Conservation (phyloP, 2,329 filamentous ascomycete genomes). For the Phyllosticta citribraziliensis region DNA sequence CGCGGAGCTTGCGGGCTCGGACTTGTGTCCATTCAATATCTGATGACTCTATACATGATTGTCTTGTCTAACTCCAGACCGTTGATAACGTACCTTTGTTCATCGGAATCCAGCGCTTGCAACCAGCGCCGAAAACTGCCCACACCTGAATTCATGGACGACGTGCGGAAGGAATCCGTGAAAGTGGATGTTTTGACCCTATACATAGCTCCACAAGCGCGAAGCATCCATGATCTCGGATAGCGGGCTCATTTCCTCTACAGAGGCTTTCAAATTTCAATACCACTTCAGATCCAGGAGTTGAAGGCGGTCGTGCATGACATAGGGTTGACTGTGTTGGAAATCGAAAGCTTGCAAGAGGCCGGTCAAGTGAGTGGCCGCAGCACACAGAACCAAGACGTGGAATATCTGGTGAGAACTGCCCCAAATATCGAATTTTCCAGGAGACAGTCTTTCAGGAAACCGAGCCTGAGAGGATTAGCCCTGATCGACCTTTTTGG, state of each 20-base stretch:
- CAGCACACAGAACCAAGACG: constrained; percentile 74
- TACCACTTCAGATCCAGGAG: neutral
- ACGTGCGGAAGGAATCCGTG: neutral
- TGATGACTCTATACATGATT: neutral
- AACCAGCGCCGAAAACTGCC: neutral
- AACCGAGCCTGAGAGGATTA: constrained; percentile 51
- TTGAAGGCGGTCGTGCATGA: neutral
- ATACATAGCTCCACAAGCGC: neutral
- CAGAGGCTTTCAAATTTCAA: neutral
- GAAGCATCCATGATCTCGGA: neutral
- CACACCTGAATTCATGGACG: neutral
- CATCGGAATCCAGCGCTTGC: neutral
- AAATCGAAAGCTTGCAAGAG: constrained; percentile 79
- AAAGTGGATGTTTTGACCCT: neutral
- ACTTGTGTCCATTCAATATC: neutral
- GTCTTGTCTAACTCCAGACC: neutral
- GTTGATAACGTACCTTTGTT: neutral
- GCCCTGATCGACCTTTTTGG: neutral
- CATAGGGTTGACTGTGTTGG: constrained; percentile 48
- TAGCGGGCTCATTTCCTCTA: neutral
- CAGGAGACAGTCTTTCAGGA: constrained; percentile 71
- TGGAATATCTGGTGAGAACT: constrained; percentile 97
- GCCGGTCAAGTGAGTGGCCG: constrained; percentile 68
- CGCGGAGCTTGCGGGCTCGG: neutral
- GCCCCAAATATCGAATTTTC: constrained; percentile 80